Base-by-base conservation (phyloP, 1,284 basidiomycete species). In the Ustilago xerochloae region DNA sequence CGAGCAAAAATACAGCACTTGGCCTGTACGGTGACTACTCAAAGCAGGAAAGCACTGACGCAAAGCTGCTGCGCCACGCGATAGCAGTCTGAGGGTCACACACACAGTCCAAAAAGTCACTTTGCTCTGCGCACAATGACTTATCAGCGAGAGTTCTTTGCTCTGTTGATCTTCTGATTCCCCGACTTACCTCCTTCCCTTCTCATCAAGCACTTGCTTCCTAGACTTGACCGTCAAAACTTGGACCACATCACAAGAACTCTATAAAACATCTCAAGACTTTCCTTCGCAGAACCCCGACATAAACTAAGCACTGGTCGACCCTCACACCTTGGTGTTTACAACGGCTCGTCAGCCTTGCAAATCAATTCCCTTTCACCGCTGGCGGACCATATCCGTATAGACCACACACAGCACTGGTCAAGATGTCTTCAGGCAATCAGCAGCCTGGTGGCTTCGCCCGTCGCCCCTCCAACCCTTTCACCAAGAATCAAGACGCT, bases 401-500 rank as follows among this genome's bases (percentile, higher is more conserved):
- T 15, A 24, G 12, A 18, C 6, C 18, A 18, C 18, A 7, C 22
- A 41, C 13, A 36, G 35, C n/a, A 20, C 22, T 20, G 7, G 5
- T 15, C 41, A 41, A 59, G 16, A 65, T 65, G 63, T 57, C 64
- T 18, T 46, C 39, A 4, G 18, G 29, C 41, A 33, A 43, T 18
- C 51, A 53, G n/a, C 51, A 53, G 28, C 51, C 39, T 22, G 26
- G 16, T 30, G 36, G 24, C 6, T 22, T 48, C 10, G 43, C 60
- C 36, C 71, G 65, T 35, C 61, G 63, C 20, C 7, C 55, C 20
- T 63, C 65, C 28, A 75, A 70, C 54, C 73, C 73, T 22, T 75
- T 71, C 57, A 71, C 73, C 9, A 75, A 71, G 54, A 75, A 75
- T 24, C 73, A 75, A 28, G 63, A 67, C 35, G 48, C 67, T 3